phyloP scores from a whole-genome alignment of 108 stramenopile genomes.

The Mediolabrus comicus region DNA sequence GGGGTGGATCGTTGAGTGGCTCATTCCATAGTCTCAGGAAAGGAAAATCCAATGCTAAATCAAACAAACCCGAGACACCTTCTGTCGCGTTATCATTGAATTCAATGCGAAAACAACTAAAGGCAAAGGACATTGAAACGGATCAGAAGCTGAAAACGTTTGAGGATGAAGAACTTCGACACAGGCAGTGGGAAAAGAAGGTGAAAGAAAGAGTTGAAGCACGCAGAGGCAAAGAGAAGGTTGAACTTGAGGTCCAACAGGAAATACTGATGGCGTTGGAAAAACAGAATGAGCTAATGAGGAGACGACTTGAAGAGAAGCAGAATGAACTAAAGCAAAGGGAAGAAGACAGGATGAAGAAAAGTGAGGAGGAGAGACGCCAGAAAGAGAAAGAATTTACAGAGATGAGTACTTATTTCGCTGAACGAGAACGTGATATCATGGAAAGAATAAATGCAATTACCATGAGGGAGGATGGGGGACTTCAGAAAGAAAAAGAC shows the following conservation, averaged over 20 bases:
- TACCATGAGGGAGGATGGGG: background rate
- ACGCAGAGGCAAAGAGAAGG: background rate
- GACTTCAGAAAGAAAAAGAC: background rate
- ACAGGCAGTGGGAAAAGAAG: background rate
- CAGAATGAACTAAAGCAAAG: background rate
- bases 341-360: background rate
- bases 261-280: background rate
- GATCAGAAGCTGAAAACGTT: background rate
- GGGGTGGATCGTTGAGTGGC: too few species aligned
- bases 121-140: background rate
- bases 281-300: too few species aligned
- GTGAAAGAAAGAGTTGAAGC: background rate
- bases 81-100: background rate
- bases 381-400: too few species aligned
- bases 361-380: too few species aligned
- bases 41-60: background rate
- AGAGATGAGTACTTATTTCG: too few species aligned
- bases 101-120: background rate
- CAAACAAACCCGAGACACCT: background rate
- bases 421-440: background rate
- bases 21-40: background rate
- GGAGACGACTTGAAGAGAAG: background rate
- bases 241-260: background rate
- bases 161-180: background rate
- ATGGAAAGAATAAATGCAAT: background rate